These are phyloP conservation scores for Trichoderma reesei DNA, from an alignment of 495 filamentous ascomycete species.

Conservation along the genomic window DNA sequence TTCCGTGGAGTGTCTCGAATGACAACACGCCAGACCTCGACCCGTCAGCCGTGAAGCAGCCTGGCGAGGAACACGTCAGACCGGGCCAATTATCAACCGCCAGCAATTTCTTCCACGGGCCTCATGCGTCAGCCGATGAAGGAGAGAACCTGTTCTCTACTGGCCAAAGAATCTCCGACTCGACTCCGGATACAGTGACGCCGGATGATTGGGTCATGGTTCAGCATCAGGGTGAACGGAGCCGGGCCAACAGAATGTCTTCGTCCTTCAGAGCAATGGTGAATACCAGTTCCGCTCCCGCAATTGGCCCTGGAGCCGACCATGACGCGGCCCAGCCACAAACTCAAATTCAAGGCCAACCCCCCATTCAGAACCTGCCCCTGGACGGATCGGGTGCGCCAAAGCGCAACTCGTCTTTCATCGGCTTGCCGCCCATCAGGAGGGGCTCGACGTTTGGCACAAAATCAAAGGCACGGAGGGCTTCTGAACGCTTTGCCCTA, in stretches of 20 bases:
- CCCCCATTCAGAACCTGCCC: background rate
- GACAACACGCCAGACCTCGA: background rate
- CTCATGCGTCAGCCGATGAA: background rate
- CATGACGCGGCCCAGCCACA: background rate
- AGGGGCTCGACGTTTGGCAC: slow-evolving; percentile 41
- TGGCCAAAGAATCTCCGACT: background rate
- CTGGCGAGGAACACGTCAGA: slow-evolving; percentile 2
- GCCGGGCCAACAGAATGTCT: background rate
- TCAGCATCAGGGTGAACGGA: slow-evolving; percentile 16
- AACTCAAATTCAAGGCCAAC: background rate
- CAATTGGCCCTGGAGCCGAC: background rate
- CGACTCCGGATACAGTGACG: slow-evolving; percentile 14
- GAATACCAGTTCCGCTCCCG: background rate
- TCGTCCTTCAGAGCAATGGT: background rate
- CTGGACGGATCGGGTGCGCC: background rate
- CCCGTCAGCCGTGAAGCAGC: background rate
- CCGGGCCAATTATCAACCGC: background rate
- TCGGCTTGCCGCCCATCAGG: slow-evolving; percentile 42
- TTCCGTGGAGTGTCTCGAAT: slow-evolving; percentile 4
- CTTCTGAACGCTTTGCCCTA: slow-evolving; percentile 17
- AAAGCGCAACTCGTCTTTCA: slow-evolving; percentile 28
- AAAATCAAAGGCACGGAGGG: slow-evolving; percentile 21
- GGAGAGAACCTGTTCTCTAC: background rate
- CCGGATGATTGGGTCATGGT: slow-evolving; percentile 29
- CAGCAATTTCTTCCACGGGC: background rate